Conservation (phyloP, 306 rosid species). For the Castanea mollissima region DNA sequence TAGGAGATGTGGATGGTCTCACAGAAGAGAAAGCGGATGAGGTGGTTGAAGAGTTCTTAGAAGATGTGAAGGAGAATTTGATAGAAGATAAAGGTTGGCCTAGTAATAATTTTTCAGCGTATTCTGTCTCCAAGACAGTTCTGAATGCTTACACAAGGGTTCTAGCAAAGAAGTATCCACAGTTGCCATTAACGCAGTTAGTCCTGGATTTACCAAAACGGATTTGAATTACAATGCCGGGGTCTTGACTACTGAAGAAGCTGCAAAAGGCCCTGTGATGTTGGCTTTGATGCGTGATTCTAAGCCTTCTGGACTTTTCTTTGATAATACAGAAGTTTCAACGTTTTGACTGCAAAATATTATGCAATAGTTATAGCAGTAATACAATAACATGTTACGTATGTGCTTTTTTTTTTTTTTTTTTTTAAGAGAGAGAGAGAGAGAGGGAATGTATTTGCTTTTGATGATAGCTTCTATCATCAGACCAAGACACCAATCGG, state of each 20-base stretch:
- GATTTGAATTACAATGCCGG: not conserved
- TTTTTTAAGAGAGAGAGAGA: too few relatives aligned
- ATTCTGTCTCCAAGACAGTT: not conserved
- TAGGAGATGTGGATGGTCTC: not conserved
- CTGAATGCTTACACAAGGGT: not conserved
- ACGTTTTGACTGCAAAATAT: not conserved
- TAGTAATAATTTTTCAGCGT: not conserved
- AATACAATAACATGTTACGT: too few relatives aligned
- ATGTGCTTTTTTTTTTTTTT: too few relatives aligned
- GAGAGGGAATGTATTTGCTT: too few relatives aligned
- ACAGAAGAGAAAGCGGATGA: slow-evolving; percentile 7
- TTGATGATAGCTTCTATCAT: accelerated
- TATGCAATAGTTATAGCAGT: too few relatives aligned
- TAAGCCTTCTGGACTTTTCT: not conserved
- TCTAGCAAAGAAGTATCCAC: not conserved
- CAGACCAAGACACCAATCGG: accelerated
- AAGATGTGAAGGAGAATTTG: not conserved
- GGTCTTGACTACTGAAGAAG: not conserved
- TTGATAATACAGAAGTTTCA: not conserved
- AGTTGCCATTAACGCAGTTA: not conserved
- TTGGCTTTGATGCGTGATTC: not conserved
- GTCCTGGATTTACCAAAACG: not conserved
- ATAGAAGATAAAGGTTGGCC: not conserved
- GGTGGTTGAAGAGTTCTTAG: not conserved
- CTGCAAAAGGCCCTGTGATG: not conserved